Evolutionary conservation across 805 yeast species (phyloP), one percentile per base, ranked within the genome.

Genomic region (Kluyveromyces nonfermentans): DNA sequence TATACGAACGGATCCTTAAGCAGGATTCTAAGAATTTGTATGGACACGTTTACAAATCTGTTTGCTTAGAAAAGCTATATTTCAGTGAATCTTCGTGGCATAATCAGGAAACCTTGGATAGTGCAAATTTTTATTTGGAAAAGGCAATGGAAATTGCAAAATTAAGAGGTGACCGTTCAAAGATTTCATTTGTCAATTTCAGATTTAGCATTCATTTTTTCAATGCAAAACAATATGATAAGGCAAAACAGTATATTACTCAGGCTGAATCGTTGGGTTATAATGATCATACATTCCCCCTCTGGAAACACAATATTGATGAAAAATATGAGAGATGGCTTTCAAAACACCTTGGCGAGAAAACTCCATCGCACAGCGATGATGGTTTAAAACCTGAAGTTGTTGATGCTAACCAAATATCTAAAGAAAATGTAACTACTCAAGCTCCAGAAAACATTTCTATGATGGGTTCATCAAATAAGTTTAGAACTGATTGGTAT

Each of bases 401-500:
- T 14, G 22, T 7, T 8, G 35, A 10, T 7, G 25, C 19, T 10
- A 7, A 16, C 19, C 10, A 18, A 5, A 10, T 19, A 7, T 14
- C 37, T 17, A 20, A 37, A 16, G 21, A 21, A 5, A 14, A 20
- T 15, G 16, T 17, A 21, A 33, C n/a, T 19, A 17, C 25, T 15
- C 22, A 35, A 28, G 22, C 20, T 31, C n/a, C 34, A 14, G 33
- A 31, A 22, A 32, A 33, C 12, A 16, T 7, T 18, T 16, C 4
- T 6, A 14, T 25, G 12, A 10, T 14, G 7, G 12, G 12, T 10
- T 25, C 30, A 10, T 25, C 12, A 25, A 25, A 25, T 14, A 25
- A 25, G 14, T 60, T 72, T 33, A 72, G 72, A 53, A 63, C 67
- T n/a, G 89, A 84, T 50, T 84, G 83, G 79, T 90, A 80, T 64